Conservation (phyloP, 2,329 filamentous ascomycete genomes). For the Elsinoe fawcettii region DNA sequence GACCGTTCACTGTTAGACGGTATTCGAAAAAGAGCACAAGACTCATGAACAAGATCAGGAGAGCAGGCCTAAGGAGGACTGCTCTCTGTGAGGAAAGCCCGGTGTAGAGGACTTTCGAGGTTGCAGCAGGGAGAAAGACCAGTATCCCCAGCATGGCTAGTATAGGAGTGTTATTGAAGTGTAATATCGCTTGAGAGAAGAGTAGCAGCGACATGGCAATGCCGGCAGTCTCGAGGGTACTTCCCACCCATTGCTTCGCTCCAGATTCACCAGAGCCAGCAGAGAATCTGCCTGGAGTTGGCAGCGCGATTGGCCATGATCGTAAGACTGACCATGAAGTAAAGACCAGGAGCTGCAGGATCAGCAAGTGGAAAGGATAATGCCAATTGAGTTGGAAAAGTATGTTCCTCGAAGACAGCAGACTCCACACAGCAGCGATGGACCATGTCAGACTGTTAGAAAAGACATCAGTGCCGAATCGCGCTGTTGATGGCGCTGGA, state of each 20-base stretch:
- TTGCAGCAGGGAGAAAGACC: not conserved
- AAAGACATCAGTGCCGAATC: not conserved
- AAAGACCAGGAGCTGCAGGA: slow-evolving; percentile 4
- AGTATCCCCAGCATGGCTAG: slow-evolving; percentile 16
- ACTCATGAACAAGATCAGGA: not conserved
- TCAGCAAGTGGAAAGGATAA: slow-evolving; percentile 9
- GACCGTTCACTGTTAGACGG: slow-evolving; percentile 13
- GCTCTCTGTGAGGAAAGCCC: not conserved
- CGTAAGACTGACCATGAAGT: not conserved
- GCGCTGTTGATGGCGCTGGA: not conserved
- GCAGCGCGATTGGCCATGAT: not conserved
- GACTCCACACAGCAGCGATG: slow-evolving; percentile 2
- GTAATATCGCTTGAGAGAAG: slow-evolving; percentile 16
- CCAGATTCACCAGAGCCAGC: not conserved
- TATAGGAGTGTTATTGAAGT: slow-evolving; percentile 16
- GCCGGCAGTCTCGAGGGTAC: not conserved
- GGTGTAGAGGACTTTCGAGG: not conserved
- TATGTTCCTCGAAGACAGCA: slow-evolving; percentile 5
- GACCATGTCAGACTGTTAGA: slow-evolving; percentile 6
- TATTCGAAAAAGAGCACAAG: slow-evolving; percentile 15
- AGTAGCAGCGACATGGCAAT: slow-evolving; percentile 9
- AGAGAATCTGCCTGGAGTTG: not conserved
- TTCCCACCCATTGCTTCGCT: not conserved
- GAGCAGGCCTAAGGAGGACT: not conserved
- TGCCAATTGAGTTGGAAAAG: slow-evolving; percentile 5